These are phyloP conservation scores for Candida morakotiae DNA, from an alignment of 805 yeast genomes.

Conservation along the genomic window DNA sequence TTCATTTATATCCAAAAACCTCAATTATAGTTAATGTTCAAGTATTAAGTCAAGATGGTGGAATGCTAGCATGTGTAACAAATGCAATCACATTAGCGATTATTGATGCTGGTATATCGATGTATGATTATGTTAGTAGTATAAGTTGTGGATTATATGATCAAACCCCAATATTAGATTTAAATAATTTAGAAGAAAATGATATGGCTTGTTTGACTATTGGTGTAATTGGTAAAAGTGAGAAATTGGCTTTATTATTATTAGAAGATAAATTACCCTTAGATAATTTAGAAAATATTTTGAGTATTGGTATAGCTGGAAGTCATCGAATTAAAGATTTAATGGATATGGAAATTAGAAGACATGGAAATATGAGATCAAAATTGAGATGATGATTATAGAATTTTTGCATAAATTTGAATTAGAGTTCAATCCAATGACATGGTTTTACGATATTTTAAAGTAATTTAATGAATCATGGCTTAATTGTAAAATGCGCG, in stretches of 20 bases:
- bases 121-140: conserved; percentile 86
- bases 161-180: conserved; percentile 71
- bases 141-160: conserved; percentile 78
- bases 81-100: conserved; percentile 87
- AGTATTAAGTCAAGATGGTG: conserved; percentile 89
- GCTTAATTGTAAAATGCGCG: no score
- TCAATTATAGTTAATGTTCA: conserved; percentile 70
- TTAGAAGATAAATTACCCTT: conserved; percentile 83
- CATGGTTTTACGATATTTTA: not conserved
- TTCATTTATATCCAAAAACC: conserved; percentile 78
- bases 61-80: conserved; percentile 69
- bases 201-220: conserved; percentile 80
- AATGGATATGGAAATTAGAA: conserved; percentile 83
- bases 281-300: conserved; percentile 69
- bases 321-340: conserved; percentile 75
- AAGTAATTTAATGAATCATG: not conserved
- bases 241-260: conserved; percentile 69
- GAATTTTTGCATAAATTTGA: no score
- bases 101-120: conserved; percentile 91
- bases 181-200: conserved; percentile 75
- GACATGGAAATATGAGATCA: conserved; percentile 53
- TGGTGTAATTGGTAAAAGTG: conserved; percentile 80
- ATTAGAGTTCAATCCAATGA: no score
- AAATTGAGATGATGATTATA: conserved; percentile 4
- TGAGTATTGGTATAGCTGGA: conserved; percentile 85